phyloP scores from a whole-genome alignment of 345 rosid species.

The Viola odorata region DNA sequence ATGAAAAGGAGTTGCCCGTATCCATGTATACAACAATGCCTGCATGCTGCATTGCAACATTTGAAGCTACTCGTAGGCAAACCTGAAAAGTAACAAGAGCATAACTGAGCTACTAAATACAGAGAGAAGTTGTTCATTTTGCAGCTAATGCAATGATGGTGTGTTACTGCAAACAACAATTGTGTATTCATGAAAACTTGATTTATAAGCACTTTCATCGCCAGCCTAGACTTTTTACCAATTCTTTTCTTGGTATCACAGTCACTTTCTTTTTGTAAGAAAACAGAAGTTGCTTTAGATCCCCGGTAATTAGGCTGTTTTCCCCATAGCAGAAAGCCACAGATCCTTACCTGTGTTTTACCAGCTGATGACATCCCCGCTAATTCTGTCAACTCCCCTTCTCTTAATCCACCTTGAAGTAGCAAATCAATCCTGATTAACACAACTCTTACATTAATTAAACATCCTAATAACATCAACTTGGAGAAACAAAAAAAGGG shows the following conservation, averaged over 20 bases:
- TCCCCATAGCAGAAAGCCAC: neutral
- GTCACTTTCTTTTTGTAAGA: neutral
- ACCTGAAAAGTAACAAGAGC: conserved; percentile 23
- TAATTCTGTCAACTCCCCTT: conserved; percentile 71
- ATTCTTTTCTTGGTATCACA: neutral
- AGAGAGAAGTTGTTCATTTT: neutral
- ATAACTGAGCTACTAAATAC: neutral
- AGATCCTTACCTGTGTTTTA: conserved; percentile 69
- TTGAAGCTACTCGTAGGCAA: conserved; percentile 61
- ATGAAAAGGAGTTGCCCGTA: conserved; percentile 79
- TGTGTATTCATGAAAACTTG: neutral
- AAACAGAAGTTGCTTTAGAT: neutral
- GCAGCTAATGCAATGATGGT: neutral
- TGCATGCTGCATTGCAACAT: conserved; percentile 39
- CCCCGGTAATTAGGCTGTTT: neutral
- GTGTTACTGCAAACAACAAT: neutral
- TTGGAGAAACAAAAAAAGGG: neutral
- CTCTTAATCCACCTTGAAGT: conserved; percentile 59
- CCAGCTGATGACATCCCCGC: conserved; percentile 89
- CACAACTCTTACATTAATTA: conserved; percentile 7
- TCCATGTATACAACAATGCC: conserved; percentile 58
- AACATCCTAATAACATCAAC: neutral
- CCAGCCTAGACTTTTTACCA: neutral
- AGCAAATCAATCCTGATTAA: conserved; percentile 52
- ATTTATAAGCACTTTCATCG: neutral